A percentile compares a stretch with the other conserved stretches of the same genome.
These are phyloP conservation scores for Penicillium silybi DNA, from an alignment of 495 filamentous ascomycete species.

Conservation along the genomic window DNA sequence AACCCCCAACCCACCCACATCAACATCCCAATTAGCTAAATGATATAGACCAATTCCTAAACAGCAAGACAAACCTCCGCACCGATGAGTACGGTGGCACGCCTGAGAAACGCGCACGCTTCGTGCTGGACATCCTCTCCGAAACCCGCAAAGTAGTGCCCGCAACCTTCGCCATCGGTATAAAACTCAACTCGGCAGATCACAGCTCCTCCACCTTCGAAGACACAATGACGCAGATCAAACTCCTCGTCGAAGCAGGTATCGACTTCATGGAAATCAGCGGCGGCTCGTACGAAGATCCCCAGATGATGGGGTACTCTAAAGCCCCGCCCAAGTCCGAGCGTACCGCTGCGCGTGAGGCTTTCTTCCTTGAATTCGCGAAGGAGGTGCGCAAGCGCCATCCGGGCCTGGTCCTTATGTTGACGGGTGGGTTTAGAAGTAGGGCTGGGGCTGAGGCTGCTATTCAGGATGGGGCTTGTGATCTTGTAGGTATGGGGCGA, in stretches of 20 bases:
- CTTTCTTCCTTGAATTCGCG: slow-evolving; percentile 60
- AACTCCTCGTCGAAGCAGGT: slow-evolving; percentile 46
- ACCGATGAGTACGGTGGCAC: slow-evolving; percentile 49
- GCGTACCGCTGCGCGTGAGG: slow-evolving; percentile 50
- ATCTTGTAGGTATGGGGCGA: slow-evolving; percentile 54
- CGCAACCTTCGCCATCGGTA: slow-evolving; percentile 49
- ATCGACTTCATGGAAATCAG: slow-evolving; percentile 63
- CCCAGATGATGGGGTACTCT: slow-evolving; percentile 31
- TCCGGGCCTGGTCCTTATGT: slow-evolving; percentile 44
- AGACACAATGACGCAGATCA: slow-evolving; percentile 51
- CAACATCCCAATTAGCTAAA: too few relatives aligned
- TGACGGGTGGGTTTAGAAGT: slow-evolving; percentile 55
- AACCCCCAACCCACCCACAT: too few relatives aligned
- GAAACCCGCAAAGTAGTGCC: slow-evolving; percentile 43
- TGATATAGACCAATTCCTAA: slow-evolving; percentile 41
- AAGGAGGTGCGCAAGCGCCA: slow-evolving; percentile 39
- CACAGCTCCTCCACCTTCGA: slow-evolving; percentile 42
- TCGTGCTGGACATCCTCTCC: slow-evolving; percentile 45
- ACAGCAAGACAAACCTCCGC: slow-evolving; percentile 41
- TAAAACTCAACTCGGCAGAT: slow-evolving; percentile 63
- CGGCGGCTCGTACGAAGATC: slow-evolving; percentile 56
- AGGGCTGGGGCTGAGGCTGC: slow-evolving; percentile 52
- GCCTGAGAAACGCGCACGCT: slow-evolving; percentile 39
- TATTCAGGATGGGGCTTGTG: slow-evolving; percentile 49
- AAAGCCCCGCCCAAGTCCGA: slow-evolving; percentile 23